Base-by-base conservation (phyloP, 2,329 filamentous ascomycete species). In the Colletotrichum sp. region DNA sequence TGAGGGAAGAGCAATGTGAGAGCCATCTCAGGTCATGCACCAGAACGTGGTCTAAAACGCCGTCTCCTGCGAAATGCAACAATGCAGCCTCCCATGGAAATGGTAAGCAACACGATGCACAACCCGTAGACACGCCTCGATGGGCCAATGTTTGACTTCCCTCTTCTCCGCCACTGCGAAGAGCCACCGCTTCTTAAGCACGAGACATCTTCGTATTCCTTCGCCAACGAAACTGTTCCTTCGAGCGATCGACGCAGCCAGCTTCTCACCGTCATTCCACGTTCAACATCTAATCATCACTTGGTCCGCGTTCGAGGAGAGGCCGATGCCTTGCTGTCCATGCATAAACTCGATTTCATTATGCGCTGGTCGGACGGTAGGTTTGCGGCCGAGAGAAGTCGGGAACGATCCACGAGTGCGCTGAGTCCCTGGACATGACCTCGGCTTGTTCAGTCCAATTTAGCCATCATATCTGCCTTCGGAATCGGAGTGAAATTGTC, bases 381-480 rank as follows among this genome's bases (percentile, higher is more conserved):
- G 51, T 43, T 65, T 69, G 69, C 63, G 58, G 69, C 43, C 69
- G 70, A 74, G 58, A 73, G 59, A 61, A 61, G 69, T 74, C 64
- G 63, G 63, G 70, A 36, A 73, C 59, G 54, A 77, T 79, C 72
- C 72, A 74, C 31, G 31, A 73, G 65, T 72, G 70, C 63, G 59
- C 57, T 65, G 64, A 73, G 76, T 80, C 80, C 79, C 77, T 80
- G 74, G 69, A 76, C 77, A 78, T 79, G 80, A 80, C 79, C 79
- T 80, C 76, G 79, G 78, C 79, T 79, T 79, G 80, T 85, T 96
- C 93, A 99, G 87, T 99, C 97, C 85, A 99, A 89, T 85, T 96
- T 95, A 73, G 97, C 97, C 87, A 98, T 95, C 97, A 99, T 98
- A 84, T 98, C 95, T 81, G 97, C 93, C 88, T 95, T 98, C 81